Percentiles rank a stretch among this genome's conserved stretches.
Evolutionary conservation across 768 basidiomycete species (phyloP).

Genomic region (Phaffia tasmanica): DNA sequence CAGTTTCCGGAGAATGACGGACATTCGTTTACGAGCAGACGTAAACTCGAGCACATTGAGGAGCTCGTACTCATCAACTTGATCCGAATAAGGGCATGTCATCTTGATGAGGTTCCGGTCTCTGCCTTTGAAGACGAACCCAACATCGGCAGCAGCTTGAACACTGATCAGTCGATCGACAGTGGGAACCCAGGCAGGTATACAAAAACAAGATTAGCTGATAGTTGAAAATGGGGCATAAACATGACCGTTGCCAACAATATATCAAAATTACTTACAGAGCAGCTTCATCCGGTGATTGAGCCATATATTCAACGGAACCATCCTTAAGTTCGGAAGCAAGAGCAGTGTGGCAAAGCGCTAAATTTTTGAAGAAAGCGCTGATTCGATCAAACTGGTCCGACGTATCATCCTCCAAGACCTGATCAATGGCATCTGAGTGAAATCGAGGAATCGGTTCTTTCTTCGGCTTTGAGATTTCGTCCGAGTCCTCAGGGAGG

Average conservation of each 20-base stretch:
- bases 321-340: slow-evolving; percentile 58
- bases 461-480: too few species aligned
- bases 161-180: slow-evolving; percentile 73
- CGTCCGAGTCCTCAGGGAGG: too few species aligned
- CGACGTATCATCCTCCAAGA: slow-evolving; percentile 60
- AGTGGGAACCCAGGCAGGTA: slow-evolving; percentile 46
- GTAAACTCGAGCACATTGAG: slow-evolving; percentile 86
- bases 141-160: slow-evolving; percentile 77
- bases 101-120: slow-evolving; percentile 68
- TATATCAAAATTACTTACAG: slow-evolving; percentile 5
- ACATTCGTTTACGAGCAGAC: slow-evolving; percentile 90
- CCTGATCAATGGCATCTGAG: slow-evolving; percentile 49
- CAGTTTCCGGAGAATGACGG: slow-evolving; percentile 72
- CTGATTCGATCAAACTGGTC: slow-evolving; percentile 50
- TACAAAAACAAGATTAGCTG: neutral
- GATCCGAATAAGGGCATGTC: slow-evolving; percentile 64
- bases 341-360: slow-evolving; percentile 83
- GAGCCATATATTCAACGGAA: slow-evolving; percentile 73
- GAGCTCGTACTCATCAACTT: slow-evolving; percentile 65
- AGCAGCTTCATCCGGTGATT: slow-evolving; percentile 43
- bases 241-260: neutral
- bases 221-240: neutral
- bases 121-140: slow-evolving; percentile 77
- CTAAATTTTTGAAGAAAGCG: slow-evolving; percentile 89
- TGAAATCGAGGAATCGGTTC: too few species aligned